A percentile compares a stretch with the other conserved stretches of the same genome.
Evolutionary conservation across 495 filamentous ascomycete genomes (phyloP).

Genomic region (Astrothelium macrocarpum): DNA sequence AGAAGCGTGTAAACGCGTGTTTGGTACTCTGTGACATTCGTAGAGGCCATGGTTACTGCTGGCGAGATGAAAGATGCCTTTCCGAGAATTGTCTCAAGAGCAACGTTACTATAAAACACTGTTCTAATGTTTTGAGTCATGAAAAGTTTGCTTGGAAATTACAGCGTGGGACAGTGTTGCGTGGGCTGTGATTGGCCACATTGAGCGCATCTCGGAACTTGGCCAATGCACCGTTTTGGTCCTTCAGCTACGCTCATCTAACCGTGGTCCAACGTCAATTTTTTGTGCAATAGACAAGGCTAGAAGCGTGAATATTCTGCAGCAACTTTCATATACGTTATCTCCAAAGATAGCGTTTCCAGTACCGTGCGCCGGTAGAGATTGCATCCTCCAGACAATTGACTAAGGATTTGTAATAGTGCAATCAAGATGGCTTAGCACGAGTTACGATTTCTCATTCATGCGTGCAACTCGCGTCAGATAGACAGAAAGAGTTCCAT

Average conservation of each 20-base stretch:
- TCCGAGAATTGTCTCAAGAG: background rate
- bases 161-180: background rate
- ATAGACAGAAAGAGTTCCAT: too few relatives aligned
- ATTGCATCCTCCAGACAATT: too few relatives aligned
- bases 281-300: too few relatives aligned
- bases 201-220: background rate
- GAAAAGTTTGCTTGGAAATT: background rate
- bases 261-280: too few relatives aligned
- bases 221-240: background rate
- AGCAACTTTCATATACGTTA: too few relatives aligned
- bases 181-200: slow-evolving; percentile 1
- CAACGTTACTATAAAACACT: background rate
- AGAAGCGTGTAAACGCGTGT: slow-evolving; percentile 53
- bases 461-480: too few relatives aligned
- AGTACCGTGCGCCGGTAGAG: too few relatives aligned
- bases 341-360: too few relatives aligned
- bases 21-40: slow-evolving; percentile 25
- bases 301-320: too few relatives aligned
- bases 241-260: background rate
- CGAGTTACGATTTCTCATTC: too few relatives aligned
- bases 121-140: background rate
- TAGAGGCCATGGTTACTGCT: background rate
- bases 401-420: too few relatives aligned
- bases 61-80: background rate
- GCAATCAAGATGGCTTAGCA: too few relatives aligned